phyloP scores from a whole-genome alignment of 1,284 basidiomycete species.

The Athelia sp. region DNA sequence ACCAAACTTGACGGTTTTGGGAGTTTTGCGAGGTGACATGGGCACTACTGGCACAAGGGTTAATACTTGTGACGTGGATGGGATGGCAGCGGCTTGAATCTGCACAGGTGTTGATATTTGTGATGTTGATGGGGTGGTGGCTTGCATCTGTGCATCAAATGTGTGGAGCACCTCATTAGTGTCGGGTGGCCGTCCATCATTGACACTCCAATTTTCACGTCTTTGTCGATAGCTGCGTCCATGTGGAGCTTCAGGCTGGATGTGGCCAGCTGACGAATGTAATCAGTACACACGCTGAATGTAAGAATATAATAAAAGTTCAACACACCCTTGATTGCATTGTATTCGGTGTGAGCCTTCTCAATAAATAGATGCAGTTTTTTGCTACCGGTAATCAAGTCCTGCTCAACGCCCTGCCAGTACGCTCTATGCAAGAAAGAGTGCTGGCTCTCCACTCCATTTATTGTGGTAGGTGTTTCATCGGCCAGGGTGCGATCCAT shows the following conservation, averaged over 20 bases:
- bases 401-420: constrained; percentile 13
- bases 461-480: background rate
- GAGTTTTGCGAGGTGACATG: too few species aligned
- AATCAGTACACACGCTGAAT: background rate
- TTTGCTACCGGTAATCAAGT: constrained; percentile 10
- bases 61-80: too few species aligned
- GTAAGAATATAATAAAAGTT: background rate
- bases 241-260: background rate
- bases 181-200: background rate
- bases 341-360: constrained; percentile 7
- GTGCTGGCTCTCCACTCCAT: constrained; percentile 15
- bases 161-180: background rate
- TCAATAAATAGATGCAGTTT: constrained; percentile 9
- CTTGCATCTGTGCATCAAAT: too few species aligned
- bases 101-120: too few species aligned
- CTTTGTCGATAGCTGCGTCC: background rate
- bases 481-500: background rate
- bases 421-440: constrained; percentile 14
- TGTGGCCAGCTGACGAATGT: background rate
- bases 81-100: too few species aligned
- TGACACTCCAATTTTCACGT: background rate
- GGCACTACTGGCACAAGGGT: too few species aligned
- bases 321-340: constrained; percentile 4
- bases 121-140: too few species aligned
- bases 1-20: too few species aligned